Percentiles rank a stretch among this genome's conserved stretches.
Evolutionary conservation across 257 asterid genomes (phyloP).

Genomic region (Voacanga thouarsii): DNA sequence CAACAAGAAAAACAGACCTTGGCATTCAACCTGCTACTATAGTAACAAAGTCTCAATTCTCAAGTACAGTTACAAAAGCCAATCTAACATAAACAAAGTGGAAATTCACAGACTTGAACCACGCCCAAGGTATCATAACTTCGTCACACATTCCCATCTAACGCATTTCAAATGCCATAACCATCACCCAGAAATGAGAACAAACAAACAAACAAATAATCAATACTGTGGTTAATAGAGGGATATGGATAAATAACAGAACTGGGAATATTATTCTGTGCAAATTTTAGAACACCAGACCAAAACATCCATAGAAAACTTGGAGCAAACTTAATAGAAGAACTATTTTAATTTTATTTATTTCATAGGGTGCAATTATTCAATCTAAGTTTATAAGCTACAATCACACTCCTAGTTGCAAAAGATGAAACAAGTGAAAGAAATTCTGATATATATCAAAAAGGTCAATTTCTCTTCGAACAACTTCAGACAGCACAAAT

Average conservation of each 20-base stretch:
- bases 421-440: not conserved
- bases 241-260: not conserved
- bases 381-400: no score
- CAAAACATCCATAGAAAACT: not conserved
- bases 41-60: not conserved
- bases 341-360: not conserved
- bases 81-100: conserved; percentile 16
- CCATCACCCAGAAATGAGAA: conserved; percentile 24
- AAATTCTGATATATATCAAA: no score
- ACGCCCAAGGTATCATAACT: conserved; percentile 17
- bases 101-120: conserved; percentile 22
- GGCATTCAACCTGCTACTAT: conserved; percentile 3
- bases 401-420: no score
- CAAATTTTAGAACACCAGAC: conserved; percentile 3
- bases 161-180: conserved; percentile 18
- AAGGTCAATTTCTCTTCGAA: no score
- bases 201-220: conserved; percentile 8
- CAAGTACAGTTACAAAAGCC: conserved; percentile 11
- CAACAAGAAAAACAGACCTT: conserved; percentile 19
- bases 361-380: no score
- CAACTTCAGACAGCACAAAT: no score
- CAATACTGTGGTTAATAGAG: conserved; percentile 9
- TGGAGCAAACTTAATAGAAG: not conserved
- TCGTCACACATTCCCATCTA: conserved; percentile 28
- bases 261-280: no score